These are phyloP conservation scores for Phoenix dactylifera DNA, from an alignment of 176 grass and related monocot genomes.

Conservation along the genomic window DNA sequence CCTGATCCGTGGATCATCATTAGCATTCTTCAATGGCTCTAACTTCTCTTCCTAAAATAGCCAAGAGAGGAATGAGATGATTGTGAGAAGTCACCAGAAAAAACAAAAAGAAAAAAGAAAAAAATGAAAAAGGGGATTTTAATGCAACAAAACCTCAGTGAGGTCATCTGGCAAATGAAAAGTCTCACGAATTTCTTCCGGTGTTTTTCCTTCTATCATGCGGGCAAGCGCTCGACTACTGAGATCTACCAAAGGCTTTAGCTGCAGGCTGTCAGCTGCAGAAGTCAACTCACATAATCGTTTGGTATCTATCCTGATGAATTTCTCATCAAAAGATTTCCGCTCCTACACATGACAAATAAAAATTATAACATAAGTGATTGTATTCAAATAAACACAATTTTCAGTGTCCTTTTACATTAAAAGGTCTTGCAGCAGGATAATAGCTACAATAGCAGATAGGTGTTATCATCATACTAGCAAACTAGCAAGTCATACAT, in stretches of 20 bases:
- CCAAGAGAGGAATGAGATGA: neutral
- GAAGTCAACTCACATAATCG: conserved; percentile 9
- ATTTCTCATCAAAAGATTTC: conserved; percentile 29
- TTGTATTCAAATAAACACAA: no score
- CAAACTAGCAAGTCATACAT: no score
- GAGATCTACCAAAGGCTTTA: conserved; percentile 21
- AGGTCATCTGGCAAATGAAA: conserved; percentile 21
- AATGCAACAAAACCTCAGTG: conserved; percentile 35
- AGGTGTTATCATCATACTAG: no score
- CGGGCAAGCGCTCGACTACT: conserved; percentile 18
- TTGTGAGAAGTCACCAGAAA: conserved; percentile 24
- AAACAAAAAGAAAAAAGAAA: conserved; percentile 6
- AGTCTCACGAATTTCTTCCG: conserved; percentile 17
- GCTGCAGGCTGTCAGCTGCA: conserved; percentile 13
- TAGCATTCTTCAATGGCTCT: conserved; percentile 97
- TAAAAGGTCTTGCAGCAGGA: no score
- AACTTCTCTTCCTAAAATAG: conserved; percentile 93
- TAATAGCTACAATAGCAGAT: no score
- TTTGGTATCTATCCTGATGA: conserved; percentile 9
- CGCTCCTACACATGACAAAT: conserved; percentile 27
- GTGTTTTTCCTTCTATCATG: conserved; percentile 11
- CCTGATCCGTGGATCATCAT: conserved; percentile 94
- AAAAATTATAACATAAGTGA: neutral
- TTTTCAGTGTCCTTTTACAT: no score
- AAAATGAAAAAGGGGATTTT: no score